Percentiles rank a stretch among this genome's conserved stretches.
These are phyloP conservation scores for Lachancea nothofagi DNA, from an alignment of 805 yeast genomes.

Conservation along the genomic window DNA sequence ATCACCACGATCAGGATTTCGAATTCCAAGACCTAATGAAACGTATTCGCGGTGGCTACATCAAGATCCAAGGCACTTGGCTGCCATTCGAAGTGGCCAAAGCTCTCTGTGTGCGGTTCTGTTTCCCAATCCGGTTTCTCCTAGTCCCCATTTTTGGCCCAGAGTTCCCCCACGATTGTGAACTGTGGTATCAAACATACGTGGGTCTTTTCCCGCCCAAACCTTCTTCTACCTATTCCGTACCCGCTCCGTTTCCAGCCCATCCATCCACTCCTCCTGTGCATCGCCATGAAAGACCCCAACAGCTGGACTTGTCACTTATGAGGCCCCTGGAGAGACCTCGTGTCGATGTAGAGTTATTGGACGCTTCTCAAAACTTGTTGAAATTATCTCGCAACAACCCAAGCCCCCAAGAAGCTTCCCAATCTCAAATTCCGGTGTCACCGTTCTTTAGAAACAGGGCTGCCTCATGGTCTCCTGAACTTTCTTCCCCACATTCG, in stretches of 20 bases:
- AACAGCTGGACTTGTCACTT: not conserved
- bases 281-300: not conserved
- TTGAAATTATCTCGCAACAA: constrained; percentile 10
- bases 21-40: constrained; percentile 33
- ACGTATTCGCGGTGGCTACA: constrained; percentile 83
- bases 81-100: constrained; percentile 65
- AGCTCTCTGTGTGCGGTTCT: constrained; percentile 63
- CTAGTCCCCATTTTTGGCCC: constrained; percentile 77
- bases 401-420: not conserved
- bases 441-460: constrained; percentile 2
- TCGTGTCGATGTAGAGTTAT: constrained; percentile 8
- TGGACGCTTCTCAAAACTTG: constrained; percentile 12
- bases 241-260: not conserved
- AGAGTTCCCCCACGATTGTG: constrained; percentile 43
- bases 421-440: constrained; percentile 1
- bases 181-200: constrained; percentile 12
- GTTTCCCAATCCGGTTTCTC: constrained; percentile 70
- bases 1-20: constrained; percentile 14
- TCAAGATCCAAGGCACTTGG: constrained; percentile 95
- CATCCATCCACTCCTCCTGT: not conserved
- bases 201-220: constrained; percentile 7
- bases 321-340: not conserved
- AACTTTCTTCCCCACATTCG: not conserved
- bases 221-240: not conserved
- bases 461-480: constrained; percentile 11